phyloP scores from a whole-genome alignment of 2,329 filamentous ascomycete genomes.

The Orbilia quercus region DNA sequence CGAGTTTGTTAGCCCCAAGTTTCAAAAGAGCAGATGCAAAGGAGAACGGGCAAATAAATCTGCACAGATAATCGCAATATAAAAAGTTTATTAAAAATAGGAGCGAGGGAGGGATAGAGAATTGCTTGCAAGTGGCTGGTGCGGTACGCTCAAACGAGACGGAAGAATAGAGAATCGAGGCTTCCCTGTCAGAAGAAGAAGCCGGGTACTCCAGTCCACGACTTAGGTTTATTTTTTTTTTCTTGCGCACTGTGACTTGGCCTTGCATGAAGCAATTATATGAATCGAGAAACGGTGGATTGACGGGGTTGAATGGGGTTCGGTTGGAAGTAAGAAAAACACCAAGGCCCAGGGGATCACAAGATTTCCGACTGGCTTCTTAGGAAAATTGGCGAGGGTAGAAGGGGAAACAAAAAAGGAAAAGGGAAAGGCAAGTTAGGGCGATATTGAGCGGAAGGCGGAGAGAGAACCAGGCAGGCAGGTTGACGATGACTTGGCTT shows the following conservation, averaged over 20 bases:
- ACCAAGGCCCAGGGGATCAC: constrained; percentile 38
- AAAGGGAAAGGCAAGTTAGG: background rate
- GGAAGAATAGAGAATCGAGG: constrained; percentile 3
- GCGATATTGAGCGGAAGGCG: background rate
- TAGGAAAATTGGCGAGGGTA: background rate
- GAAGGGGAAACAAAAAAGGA: too few species aligned
- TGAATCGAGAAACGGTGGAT: constrained; percentile 20
- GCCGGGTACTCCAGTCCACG: constrained; percentile 15
- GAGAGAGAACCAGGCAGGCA: constrained; percentile 2
- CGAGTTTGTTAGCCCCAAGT: constrained; percentile 32
- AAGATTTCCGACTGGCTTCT: constrained; percentile 22
- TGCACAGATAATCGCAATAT: constrained; percentile 7
- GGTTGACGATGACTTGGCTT: constrained; percentile 40
- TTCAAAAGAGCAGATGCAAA: constrained; percentile 42
- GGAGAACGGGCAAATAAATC: constrained; percentile 15
- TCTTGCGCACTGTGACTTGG: constrained; percentile 52
- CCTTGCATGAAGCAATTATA: constrained; percentile 36
- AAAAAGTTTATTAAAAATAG: constrained; percentile 18
- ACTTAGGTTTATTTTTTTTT: too few species aligned
- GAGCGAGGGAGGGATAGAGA: background rate
- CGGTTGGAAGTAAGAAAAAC: constrained; percentile 2
- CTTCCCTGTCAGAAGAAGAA: background rate
- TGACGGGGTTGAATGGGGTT: constrained; percentile 27
- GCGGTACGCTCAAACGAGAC: background rate
- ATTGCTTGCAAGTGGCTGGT: background rate